Evolutionary conservation across 2,329 filamentous ascomycete genomes (phyloP).

Genomic region (Passalora sequoiae): DNA sequence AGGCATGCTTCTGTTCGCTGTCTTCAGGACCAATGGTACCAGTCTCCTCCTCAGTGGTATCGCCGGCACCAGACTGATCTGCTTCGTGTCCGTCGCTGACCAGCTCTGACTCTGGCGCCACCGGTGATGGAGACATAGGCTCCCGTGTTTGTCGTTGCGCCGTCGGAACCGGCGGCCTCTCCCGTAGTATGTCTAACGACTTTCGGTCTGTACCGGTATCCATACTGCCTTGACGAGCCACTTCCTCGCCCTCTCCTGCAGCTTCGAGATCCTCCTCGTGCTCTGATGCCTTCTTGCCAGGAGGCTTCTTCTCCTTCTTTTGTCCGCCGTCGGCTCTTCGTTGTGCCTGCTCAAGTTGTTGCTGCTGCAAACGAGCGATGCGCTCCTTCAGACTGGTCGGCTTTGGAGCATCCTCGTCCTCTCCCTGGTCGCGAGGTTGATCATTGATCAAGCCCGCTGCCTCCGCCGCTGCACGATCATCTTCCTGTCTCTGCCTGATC

Average conservation of each 20-base stretch:
- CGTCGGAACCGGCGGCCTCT: slow-evolving; percentile 35
- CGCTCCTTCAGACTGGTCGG: slow-evolving; percentile 90
- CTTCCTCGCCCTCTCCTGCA: slow-evolving; percentile 36
- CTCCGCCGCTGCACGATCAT: slow-evolving; percentile 62
- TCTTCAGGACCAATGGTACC: slow-evolving; percentile 67
- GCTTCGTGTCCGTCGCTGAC: slow-evolving; percentile 61
- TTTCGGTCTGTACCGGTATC: slow-evolving; percentile 34
- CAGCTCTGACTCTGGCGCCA: slow-evolving; percentile 46
- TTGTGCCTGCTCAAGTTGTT: slow-evolving; percentile 83
- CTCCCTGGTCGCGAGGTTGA: slow-evolving; percentile 41
- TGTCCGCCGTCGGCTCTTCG: slow-evolving; percentile 72
- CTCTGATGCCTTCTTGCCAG: slow-evolving; percentile 60
- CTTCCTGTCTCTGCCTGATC: slow-evolving; percentile 57
- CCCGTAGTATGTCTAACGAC: slow-evolving; percentile 36
- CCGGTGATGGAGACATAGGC: slow-evolving; percentile 32
- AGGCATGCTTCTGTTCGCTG: slow-evolving; percentile 56
- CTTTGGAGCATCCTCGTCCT: slow-evolving; percentile 76
- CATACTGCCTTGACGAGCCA: slow-evolving; percentile 35
- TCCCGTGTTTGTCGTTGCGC: slow-evolving; percentile 35
- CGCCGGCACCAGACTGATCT: slow-evolving; percentile 59
- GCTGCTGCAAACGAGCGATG: slow-evolving; percentile 87
- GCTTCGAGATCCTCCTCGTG: slow-evolving; percentile 32
- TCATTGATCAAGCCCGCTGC: slow-evolving; percentile 54
- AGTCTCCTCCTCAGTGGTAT: slow-evolving; percentile 57
- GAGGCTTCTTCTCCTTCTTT: slow-evolving; percentile 65